Evolutionary conservation across 1,139 yeast species (phyloP).

Genomic region (Blastobotrys arbuscula): DNA sequence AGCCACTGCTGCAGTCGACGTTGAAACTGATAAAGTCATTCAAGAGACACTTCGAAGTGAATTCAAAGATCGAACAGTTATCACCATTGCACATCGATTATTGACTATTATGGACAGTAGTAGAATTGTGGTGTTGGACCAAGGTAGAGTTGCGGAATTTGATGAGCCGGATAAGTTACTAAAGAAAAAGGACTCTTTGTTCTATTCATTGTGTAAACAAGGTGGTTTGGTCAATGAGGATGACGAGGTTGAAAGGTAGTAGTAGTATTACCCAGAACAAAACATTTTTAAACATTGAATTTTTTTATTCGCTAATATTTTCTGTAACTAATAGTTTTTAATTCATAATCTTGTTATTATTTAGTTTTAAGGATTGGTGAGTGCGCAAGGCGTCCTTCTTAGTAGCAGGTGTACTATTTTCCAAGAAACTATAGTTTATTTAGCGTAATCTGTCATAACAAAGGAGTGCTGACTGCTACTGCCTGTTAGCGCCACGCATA

Average conservation of each 20-base stretch:
- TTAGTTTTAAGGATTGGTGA: too few species aligned
- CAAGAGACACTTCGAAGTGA: constrained; percentile 85
- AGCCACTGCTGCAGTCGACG: constrained; percentile 97
- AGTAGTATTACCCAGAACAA: background rate
- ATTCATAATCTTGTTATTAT: too few species aligned
- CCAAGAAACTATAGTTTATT: too few species aligned
- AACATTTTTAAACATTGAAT: background rate
- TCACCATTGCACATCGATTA: constrained; percentile 92
- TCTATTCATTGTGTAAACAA: constrained; percentile 71
- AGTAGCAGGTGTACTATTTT: too few species aligned
- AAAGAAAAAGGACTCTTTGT: constrained; percentile 60
- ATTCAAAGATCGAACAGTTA: constrained; percentile 80
- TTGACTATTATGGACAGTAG: constrained; percentile 93
- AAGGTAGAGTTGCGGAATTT: constrained; percentile 81
- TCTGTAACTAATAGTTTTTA: background rate
- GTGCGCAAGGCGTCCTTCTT: too few species aligned
- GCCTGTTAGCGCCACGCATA: too few species aligned
- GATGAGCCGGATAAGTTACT: constrained; percentile 71
- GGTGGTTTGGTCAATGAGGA: constrained; percentile 37
- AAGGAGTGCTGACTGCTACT: too few species aligned
- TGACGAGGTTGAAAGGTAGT: too few species aligned
- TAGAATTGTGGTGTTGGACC: constrained; percentile 76
- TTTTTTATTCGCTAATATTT: too few species aligned
- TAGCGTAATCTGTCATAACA: too few species aligned
- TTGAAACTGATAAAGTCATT: constrained; percentile 81